Percentiles rank a stretch among this genome's conserved stretches.
These are phyloP conservation scores for Boletus rufocinnamomeus DNA, from an alignment of 768 basidiomycete genomes.

Conservation along the genomic window DNA sequence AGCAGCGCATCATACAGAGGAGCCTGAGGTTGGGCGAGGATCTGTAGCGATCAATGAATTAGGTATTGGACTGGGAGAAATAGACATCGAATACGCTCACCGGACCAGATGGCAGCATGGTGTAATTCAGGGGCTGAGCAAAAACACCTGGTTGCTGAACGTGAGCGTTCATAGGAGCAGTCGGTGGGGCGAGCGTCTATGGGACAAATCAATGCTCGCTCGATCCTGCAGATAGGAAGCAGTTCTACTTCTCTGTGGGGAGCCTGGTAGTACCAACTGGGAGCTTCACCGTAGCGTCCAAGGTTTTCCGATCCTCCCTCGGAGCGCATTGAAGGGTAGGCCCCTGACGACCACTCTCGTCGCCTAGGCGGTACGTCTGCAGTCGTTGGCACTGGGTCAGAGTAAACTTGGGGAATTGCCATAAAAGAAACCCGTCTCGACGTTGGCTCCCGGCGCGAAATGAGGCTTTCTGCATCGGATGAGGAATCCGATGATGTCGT, in stretches of 20 bases:
- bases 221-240: background rate
- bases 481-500: background rate
- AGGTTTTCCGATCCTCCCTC: background rate
- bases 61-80: background rate
- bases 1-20: slow-evolving; percentile 4
- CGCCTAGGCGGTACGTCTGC: too few relatives aligned
- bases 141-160: background rate
- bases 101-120: background rate
- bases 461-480: background rate
- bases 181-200: background rate
- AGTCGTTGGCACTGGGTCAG: background rate
- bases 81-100: background rate
- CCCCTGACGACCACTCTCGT: background rate
- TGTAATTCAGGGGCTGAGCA: background rate
- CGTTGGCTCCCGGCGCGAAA: background rate
- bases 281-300: too few relatives aligned
- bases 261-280: background rate
- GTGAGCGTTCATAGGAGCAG: background rate
- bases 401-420: background rate
- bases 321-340: background rate
- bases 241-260: background rate
- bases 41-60: background rate
- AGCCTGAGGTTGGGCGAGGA: background rate
- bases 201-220: background rate
- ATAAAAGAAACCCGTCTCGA: background rate